phyloP scores from a whole-genome alignment of 2,329 filamentous ascomycete species.

The Calonectria pteridis region DNA sequence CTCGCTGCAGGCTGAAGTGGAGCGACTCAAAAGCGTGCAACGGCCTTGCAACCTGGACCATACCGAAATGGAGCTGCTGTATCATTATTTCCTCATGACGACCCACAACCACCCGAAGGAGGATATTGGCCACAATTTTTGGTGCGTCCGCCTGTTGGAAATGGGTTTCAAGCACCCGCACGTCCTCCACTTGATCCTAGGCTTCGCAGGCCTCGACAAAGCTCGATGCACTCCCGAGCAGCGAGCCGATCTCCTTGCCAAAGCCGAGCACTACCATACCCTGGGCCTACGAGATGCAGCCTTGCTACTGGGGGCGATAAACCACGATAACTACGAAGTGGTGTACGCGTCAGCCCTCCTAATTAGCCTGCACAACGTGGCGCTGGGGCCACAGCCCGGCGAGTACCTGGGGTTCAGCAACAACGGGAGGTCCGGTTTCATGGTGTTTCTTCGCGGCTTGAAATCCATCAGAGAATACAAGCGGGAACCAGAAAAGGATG shows the following conservation, averaged over 20 bases:
- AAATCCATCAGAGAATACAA: background rate
- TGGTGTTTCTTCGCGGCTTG: background rate
- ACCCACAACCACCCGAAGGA: background rate
- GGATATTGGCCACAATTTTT: background rate
- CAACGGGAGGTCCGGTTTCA: background rate
- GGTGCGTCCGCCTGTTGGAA: background rate
- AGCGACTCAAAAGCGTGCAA: background rate
- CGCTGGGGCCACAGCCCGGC: background rate
- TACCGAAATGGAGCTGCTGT: background rate
- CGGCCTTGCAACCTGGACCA: background rate
- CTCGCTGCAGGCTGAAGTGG: background rate
- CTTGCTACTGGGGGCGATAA: background rate
- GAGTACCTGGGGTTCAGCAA: background rate
- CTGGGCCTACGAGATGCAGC: background rate
- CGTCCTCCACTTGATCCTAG: background rate
- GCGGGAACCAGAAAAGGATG: background rate
- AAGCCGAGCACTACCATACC: background rate
- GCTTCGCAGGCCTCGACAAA: background rate
- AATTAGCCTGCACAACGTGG: background rate
- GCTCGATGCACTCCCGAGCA: background rate
- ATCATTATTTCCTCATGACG: slow-evolving; percentile 2
- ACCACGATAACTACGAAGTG: background rate
- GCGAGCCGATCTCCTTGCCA: background rate
- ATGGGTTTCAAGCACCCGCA: background rate
- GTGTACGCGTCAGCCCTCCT: background rate